Conservation (phyloP, 2,329 filamentous ascomycete genomes). For the Xenoacremonium recifei region DNA sequence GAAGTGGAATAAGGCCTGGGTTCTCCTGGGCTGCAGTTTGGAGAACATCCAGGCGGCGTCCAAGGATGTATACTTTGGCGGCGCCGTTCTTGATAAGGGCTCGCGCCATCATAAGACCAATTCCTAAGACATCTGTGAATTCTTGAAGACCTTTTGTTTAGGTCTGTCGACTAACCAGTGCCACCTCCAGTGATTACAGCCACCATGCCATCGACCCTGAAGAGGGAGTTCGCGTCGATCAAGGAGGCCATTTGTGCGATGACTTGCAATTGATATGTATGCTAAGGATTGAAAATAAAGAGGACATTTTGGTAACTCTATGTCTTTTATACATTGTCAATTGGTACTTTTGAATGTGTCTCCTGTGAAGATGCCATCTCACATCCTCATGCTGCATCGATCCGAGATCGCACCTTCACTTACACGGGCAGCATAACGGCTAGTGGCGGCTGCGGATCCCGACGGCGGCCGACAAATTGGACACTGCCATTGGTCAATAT, state of each 20-base stretch:
- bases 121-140: constrained; percentile 34
- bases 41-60: constrained; percentile 48
- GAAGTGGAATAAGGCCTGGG: constrained; percentile 36
- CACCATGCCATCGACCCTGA: constrained; percentile 5
- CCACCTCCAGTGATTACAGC: constrained; percentile 8
- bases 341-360: no score
- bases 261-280: no score
- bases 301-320: no score
- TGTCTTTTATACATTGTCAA: no score
- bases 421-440: no score
- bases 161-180: constrained; percentile 1
- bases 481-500: background rate
- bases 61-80: constrained; percentile 52
- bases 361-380: no score
- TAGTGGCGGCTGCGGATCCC: background rate
- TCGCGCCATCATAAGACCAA: constrained; percentile 54
- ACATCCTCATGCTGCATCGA: no score
- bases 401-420: no score
- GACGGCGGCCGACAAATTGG: background rate
- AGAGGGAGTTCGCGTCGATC: background rate
- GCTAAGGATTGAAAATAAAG: background rate
- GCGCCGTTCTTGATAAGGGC: constrained; percentile 55
- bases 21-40: constrained; percentile 43
- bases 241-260: background rate
- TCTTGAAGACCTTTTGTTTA: background rate